These are phyloP conservation scores for Phoma sp. DNA, from an alignment of 2,329 filamentous ascomycete genomes.

Conservation along the genomic window DNA sequence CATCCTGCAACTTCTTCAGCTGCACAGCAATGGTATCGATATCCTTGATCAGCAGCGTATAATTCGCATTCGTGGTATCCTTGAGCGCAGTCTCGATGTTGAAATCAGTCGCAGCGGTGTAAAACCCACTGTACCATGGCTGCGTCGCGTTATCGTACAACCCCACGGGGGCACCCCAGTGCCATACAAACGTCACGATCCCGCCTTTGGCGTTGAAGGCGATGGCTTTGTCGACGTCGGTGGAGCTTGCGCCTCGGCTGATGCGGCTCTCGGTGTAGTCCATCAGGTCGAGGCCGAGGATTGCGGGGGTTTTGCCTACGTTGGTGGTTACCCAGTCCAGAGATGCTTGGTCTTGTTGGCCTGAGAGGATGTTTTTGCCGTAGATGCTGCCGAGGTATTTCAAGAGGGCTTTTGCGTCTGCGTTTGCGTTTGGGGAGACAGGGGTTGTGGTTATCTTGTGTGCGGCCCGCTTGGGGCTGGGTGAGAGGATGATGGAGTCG, in stretches of 20 bases:
- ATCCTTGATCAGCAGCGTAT: slow-evolving; percentile 56
- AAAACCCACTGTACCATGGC: slow-evolving; percentile 59
- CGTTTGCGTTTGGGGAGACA: slow-evolving; percentile 49
- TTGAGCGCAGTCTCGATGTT: slow-evolving; percentile 53
- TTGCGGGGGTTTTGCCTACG: slow-evolving; percentile 56
- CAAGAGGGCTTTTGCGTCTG: slow-evolving; percentile 50
- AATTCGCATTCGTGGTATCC: slow-evolving; percentile 54
- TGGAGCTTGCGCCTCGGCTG: slow-evolving; percentile 50
- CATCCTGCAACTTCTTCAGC: slow-evolving; percentile 53
- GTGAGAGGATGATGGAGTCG: slow-evolving; percentile 52
- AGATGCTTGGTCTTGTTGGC: slow-evolving; percentile 55
- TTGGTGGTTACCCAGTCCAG: slow-evolving; percentile 54
- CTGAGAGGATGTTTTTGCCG: slow-evolving; percentile 56
- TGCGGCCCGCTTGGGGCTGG: slow-evolving; percentile 45
- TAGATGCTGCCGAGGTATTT: slow-evolving; percentile 54
- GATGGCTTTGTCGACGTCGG: slow-evolving; percentile 57
- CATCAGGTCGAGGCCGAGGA: slow-evolving; percentile 57
- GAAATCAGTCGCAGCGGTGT: slow-evolving; percentile 58
- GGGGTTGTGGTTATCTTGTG: slow-evolving; percentile 51
- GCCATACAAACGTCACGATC: slow-evolving; percentile 58
- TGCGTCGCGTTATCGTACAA: slow-evolving; percentile 56
- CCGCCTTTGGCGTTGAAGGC: slow-evolving; percentile 52
- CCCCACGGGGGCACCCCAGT: slow-evolving; percentile 57
- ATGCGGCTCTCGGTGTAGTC: slow-evolving; percentile 58
- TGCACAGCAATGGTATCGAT: slow-evolving; percentile 58